These are phyloP conservation scores for Colletotrichum liriopes DNA, from an alignment of 2,329 filamentous ascomycete genomes.

Conservation along the genomic window DNA sequence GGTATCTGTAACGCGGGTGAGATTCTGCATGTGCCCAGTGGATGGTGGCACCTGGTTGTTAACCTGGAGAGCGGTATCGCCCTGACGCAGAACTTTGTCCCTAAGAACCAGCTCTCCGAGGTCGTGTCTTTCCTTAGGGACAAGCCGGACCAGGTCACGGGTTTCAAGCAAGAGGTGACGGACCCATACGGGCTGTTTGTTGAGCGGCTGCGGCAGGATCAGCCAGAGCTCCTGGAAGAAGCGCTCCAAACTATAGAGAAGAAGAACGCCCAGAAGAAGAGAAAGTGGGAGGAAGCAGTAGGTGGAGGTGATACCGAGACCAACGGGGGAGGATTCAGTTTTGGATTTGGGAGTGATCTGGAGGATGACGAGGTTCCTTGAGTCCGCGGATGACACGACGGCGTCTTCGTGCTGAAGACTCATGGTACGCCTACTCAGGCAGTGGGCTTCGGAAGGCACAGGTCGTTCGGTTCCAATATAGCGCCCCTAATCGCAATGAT, in stretches of 20 bases:
- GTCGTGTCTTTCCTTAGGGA: conserved; percentile 87
- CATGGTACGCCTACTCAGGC: neutral
- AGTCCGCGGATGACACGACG: neutral
- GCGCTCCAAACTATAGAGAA: conserved; percentile 77
- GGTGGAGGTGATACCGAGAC: conserved; percentile 59
- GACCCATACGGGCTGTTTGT: conserved; percentile 85
- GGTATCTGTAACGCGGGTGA: conserved; percentile 89
- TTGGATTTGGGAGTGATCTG: conserved; percentile 67
- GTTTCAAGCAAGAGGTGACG: conserved; percentile 80
- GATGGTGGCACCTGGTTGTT: conserved; percentile 97
- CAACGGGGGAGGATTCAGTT: conserved; percentile 63
- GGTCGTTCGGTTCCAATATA: neutral
- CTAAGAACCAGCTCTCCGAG: conserved; percentile 78
- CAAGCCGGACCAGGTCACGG: conserved; percentile 88
- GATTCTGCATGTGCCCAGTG: conserved; percentile 91
- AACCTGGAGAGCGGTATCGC: conserved; percentile 90
- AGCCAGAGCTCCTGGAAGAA: conserved; percentile 78
- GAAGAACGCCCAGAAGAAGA: conserved; percentile 76
- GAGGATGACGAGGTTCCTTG: conserved; percentile 57
- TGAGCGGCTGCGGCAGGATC: conserved; percentile 72
- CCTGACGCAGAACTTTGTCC: conserved; percentile 96
- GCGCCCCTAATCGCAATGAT: neutral
- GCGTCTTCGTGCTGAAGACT: neutral
- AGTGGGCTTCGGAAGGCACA: neutral
- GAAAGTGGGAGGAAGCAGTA: conserved; percentile 89